Evolutionary conservation across 2,329 filamentous ascomycete species (phyloP).

Genomic region (Penicillium griseofulvum): DNA sequence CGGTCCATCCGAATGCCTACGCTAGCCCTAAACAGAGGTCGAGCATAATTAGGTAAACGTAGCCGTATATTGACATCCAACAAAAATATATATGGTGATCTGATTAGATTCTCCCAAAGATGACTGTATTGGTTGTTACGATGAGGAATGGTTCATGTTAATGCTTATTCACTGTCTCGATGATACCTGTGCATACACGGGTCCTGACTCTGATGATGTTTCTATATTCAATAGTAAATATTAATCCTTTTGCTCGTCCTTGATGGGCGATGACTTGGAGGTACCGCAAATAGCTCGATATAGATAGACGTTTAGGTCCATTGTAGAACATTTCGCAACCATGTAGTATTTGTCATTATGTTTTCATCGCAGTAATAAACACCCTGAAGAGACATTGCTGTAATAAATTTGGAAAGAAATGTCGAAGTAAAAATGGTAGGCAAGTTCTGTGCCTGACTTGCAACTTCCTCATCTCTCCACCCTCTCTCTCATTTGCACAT

Average conservation of each 20-base stretch:
- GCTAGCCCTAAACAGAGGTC: neutral
- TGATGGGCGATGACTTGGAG: neutral
- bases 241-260: neutral
- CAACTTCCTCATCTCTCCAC: neutral
- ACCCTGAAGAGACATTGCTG: neutral
- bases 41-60: neutral
- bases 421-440: neutral
- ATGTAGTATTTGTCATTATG: neutral
- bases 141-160: too few relatives aligned
- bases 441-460: neutral
- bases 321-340: neutral
- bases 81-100: neutral
- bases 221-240: neutral
- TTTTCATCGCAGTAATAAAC: neutral
- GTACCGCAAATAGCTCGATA: neutral
- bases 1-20: slow-evolving; percentile 2
- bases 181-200: neutral
- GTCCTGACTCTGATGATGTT: too few relatives aligned
- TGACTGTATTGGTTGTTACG: neutral
- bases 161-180: neutral
- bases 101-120: neutral
- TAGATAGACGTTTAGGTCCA: neutral
- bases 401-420: neutral
- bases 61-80: slow-evolving; percentile 22
- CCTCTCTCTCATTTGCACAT: too few relatives aligned